A percentile compares a stretch with the other conserved stretches of the same genome.
Conservation (phyloP, 2,329 filamentous ascomycete genomes). For the Fusarium illudens region DNA sequence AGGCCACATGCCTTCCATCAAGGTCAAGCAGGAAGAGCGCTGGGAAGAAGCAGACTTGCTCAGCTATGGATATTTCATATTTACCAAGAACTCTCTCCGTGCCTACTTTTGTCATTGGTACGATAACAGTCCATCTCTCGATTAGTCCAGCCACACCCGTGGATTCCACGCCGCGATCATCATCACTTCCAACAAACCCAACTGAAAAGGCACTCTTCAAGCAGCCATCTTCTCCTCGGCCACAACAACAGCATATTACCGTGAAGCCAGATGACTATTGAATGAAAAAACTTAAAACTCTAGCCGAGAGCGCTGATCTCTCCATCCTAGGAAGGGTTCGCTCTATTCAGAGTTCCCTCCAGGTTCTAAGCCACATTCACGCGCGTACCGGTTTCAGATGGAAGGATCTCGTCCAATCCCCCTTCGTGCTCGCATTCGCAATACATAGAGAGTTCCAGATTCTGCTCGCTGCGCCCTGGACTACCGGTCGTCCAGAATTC, state of each 20-base stretch:
- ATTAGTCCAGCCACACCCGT: too few species aligned
- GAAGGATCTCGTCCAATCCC: neutral
- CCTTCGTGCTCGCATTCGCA: neutral
- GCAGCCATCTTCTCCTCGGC: neutral
- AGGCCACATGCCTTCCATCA: neutral
- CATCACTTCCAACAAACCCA: neutral
- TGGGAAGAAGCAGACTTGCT: too few species aligned
- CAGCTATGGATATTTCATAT: too few species aligned
- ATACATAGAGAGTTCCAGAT: neutral
- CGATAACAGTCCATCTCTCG: too few species aligned
- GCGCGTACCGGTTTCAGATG: neutral
- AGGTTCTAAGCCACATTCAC: neutral
- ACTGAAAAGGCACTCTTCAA: neutral
- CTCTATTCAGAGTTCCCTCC: neutral
- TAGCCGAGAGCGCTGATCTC: neutral
- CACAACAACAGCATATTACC: too few species aligned
- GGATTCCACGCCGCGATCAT: too few species aligned
- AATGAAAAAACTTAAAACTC: neutral
- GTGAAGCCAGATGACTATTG: neutral
- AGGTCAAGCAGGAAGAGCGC: neutral
- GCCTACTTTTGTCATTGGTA: too few species aligned
- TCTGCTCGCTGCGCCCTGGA: neutral
- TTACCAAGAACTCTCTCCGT: too few species aligned
- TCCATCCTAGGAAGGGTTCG: neutral
- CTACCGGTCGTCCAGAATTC: neutral